Base-by-base conservation (phyloP, 805 yeast genomes). In the Wickerhamiella australiensis region DNA sequence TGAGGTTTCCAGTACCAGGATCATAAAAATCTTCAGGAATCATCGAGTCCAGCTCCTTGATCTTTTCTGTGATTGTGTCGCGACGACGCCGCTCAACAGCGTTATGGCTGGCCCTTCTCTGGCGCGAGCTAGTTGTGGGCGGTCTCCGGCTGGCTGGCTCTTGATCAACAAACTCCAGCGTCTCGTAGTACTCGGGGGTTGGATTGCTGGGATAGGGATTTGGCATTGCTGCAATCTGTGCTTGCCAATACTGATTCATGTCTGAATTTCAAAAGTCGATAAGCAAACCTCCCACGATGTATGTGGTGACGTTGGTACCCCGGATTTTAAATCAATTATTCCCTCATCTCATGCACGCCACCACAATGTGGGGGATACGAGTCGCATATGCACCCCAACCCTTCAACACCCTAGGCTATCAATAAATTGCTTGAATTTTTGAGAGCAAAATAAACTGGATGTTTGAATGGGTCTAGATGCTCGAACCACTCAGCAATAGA, bases 51-150 rank as follows among this genome's bases (percentile, higher is more conserved):
- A 88, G 69, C 57, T 85, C 95, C 61, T 82, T 82, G 54, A 88
- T 87, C 58, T 85, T 79, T 59, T 84, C 94, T 62, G 88, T 87
- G 60, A 88, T 88, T 57, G 85, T 71, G 63, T 90, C 97, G 54
- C 97, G 73, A 61, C 97, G 75, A 57, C 95, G 73, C 58, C 96
- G 74, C 65, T 88, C 97, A 3, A 88, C 96, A 1, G 95, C 95
- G 61, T 88, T 88, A 64, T 88, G 97, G 54, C 86, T 80, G 61
- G 87, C 95, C 52, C 95, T 33, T 15, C 38, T n/a, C 20, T 33
- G 38, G 7, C 38, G 13, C 15, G 38, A 33, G 20, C 21, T 33
- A 11, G 38, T 33, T 4, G 38, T 9, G 11, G 18, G 38, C 5
- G 38, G 18, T 17, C 15, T 33, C 8, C 20, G 38, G 20, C 21